Conservation (phyloP, 2,329 filamentous ascomycete genomes). For the Xylariales sp. region DNA sequence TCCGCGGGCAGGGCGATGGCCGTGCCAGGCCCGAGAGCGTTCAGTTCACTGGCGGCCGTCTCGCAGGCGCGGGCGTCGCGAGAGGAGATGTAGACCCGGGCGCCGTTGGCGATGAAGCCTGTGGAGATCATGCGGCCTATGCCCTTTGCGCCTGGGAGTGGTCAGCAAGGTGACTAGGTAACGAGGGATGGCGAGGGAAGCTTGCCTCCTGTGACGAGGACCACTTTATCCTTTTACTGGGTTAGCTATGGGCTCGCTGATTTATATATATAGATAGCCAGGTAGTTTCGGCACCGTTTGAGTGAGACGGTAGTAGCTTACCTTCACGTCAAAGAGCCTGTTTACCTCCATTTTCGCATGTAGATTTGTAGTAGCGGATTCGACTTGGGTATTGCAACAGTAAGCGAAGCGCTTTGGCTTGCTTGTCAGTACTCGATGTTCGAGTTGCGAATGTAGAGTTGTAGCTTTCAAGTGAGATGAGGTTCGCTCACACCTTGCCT, state of each 20-base stretch:
- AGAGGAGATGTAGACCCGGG: constrained; percentile 62
- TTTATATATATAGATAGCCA: too few species aligned
- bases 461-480: not conserved
- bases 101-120: constrained; percentile 60
- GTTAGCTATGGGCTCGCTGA: not conserved
- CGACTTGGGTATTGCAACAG: too few species aligned
- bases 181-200: not conserved
- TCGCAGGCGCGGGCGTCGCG: constrained; percentile 56
- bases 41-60: constrained; percentile 51
- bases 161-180: not conserved
- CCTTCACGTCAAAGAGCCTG: constrained; percentile 56
- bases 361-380: too few species aligned
- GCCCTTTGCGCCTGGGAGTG: constrained; percentile 46
- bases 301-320: constrained; percentile 23
- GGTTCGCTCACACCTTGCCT: too few species aligned
- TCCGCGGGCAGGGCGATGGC: constrained; percentile 58
- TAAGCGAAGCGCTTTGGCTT: not conserved
- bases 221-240: constrained; percentile 53
- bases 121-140: constrained; percentile 65
- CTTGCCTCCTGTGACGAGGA: constrained; percentile 50
- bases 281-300: not conserved
- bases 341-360: constrained; percentile 45
- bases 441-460: not conserved
- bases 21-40: constrained; percentile 44
- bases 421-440: too few species aligned